phyloP scores from a whole-genome alignment of 2,329 filamentous ascomycete species.

The Aspergillus tamarii region DNA sequence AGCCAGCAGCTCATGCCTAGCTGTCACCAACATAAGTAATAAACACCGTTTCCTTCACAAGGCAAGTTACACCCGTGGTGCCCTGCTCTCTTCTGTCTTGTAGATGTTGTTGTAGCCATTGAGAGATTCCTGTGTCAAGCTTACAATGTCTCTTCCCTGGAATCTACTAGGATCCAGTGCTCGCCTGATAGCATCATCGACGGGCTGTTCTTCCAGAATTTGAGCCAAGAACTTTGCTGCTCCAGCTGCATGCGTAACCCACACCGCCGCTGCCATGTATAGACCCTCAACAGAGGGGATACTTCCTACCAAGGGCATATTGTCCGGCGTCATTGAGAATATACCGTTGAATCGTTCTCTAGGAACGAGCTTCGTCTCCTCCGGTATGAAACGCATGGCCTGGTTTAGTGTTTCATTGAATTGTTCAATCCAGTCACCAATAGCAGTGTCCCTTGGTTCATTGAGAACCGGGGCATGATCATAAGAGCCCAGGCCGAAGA shows the following conservation, averaged over 20 bases:
- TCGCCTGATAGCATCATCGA: constrained; percentile 22
- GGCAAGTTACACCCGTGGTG: neutral
- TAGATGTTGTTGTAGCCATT: constrained; percentile 38
- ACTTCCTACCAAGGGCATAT: constrained; percentile 36
- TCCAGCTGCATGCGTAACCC: constrained; percentile 41
- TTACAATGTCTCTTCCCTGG: constrained; percentile 20
- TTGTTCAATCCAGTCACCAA: constrained; percentile 26
- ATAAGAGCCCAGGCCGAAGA: constrained; percentile 39
- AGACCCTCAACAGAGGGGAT: constrained; percentile 28
- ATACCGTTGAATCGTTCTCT: constrained; percentile 36
- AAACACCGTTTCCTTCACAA: neutral
- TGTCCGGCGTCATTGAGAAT: constrained; percentile 41
- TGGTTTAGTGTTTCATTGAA: constrained; percentile 26
- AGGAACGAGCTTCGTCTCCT: constrained; percentile 16
- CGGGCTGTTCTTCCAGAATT: constrained; percentile 18
- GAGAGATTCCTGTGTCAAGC: constrained; percentile 28
- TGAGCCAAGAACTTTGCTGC: constrained; percentile 29
- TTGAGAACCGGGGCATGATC: constrained; percentile 31
- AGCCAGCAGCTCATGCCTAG: neutral
- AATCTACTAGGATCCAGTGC: constrained; percentile 32
- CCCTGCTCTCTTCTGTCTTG: constrained; percentile 20
- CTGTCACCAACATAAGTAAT: neutral
- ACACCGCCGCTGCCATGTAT: constrained; percentile 38
- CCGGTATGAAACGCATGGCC: constrained; percentile 24
- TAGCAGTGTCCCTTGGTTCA: constrained; percentile 21